Percentiles rank a stretch among this genome's conserved stretches.
These are phyloP conservation scores for Salvia hispanica DNA, from an alignment of 257 asterid genomes.

Conservation along the genomic window DNA sequence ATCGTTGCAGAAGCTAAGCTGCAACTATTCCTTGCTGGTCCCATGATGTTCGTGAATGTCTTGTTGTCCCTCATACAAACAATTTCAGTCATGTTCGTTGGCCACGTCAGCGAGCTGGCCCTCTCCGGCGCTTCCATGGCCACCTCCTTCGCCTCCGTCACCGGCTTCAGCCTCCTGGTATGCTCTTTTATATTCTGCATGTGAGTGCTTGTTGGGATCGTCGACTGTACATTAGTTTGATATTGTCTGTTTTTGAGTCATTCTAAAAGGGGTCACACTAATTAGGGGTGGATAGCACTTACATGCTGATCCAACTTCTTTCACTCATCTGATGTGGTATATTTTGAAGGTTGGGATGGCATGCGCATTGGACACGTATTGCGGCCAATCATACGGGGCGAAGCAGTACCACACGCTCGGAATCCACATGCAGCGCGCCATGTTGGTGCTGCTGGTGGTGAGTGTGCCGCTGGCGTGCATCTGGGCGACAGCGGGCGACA, in stretches of 20 bases:
- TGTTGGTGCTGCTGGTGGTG: slow-evolving; percentile 54
- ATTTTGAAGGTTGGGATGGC: slow-evolving; percentile 59
- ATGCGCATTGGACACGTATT: slow-evolving; percentile 65
- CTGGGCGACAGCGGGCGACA: slow-evolving; percentile 66
- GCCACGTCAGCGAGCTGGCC: slow-evolving; percentile 61
- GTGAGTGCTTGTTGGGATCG: too few species aligned
- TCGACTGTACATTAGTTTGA: too few species aligned
- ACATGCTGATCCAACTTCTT: too few species aligned
- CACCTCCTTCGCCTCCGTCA: slow-evolving; percentile 65
- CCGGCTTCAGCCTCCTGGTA: slow-evolving; percentile 60
- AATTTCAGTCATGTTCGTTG: slow-evolving; percentile 68
- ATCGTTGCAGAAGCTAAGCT: slow-evolving; percentile 43
- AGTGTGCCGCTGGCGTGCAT: slow-evolving; percentile 54
- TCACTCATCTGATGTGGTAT: too few species aligned
- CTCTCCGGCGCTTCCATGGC: slow-evolving; percentile 79
- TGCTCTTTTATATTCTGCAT: background rate
- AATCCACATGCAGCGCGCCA: slow-evolving; percentile 68
- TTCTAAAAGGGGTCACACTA: too few species aligned
- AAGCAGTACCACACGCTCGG: slow-evolving; percentile 69
- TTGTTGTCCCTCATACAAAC: slow-evolving; percentile 47
- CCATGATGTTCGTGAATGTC: slow-evolving; percentile 57
- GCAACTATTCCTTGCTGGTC: slow-evolving; percentile 51
- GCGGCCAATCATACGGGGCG: slow-evolving; percentile 71
- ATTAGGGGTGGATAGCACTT: too few species aligned
- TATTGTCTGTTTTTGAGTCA: too few species aligned